Conservation (phyloP, 441 rosid genomes). For the Jatropha multifida region DNA sequence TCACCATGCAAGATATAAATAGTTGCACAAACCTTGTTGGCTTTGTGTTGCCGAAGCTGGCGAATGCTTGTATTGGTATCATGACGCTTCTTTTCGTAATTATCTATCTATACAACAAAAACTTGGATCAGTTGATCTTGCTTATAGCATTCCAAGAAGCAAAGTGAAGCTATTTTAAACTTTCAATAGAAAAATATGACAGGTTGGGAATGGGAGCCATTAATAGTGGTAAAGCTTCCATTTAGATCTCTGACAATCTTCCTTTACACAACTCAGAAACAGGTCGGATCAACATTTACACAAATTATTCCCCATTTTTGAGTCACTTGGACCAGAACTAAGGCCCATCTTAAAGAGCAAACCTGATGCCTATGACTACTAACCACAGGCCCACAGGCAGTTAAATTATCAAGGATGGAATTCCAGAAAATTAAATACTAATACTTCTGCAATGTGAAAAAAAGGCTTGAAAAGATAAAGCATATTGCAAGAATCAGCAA, state of each 20-base stretch:
- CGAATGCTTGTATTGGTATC: constrained; percentile 40
- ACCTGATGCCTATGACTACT: not conserved
- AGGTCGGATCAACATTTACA: not conserved
- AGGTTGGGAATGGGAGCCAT: not conserved
- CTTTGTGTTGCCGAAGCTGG: constrained; percentile 57
- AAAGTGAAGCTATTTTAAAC: constrained; percentile 2
- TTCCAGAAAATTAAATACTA: not conserved
- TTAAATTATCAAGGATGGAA: not conserved
- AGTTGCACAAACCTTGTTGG: constrained; percentile 64
- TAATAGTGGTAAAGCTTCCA: not conserved
- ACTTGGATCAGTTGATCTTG: constrained; percentile 17
- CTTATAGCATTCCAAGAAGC: not conserved
- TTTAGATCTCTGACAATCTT: too few species aligned
- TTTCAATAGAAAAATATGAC: not conserved
- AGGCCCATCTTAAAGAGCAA: not conserved
- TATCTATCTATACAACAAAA: constrained; percentile 53
- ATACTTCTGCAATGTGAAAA: not conserved
- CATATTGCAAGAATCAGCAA: not conserved
- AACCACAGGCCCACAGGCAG: not conserved
- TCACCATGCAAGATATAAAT: constrained; percentile 18
- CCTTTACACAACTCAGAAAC: not conserved
- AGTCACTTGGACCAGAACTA: not conserved
- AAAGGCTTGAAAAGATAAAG: not conserved
- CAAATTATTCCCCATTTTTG: not conserved
- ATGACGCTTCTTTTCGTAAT: constrained; percentile 43